Evolutionary conservation across 225 moss, liverwort and hornwort genomes (phyloP), one percentile per base, ranked within the genome.

Genomic region (Asterella californica): DNA sequence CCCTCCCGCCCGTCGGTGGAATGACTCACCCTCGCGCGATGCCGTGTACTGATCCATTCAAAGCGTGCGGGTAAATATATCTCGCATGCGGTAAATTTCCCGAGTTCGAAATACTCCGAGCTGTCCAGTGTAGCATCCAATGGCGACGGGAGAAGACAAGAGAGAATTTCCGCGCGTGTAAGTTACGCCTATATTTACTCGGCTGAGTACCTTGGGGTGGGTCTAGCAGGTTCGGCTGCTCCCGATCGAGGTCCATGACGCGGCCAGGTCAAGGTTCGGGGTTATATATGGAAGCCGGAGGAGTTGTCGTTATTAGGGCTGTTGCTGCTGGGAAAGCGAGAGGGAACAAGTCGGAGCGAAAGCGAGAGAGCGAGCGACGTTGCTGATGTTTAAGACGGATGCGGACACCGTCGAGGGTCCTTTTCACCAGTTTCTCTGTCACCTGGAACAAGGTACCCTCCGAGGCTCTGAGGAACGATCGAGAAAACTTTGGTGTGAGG

Each of bases 381-480:
- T 22, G 70, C 10, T 54, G 36, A 52, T 50, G 75, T 59, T 53
- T 53, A 74, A 74, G 32, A 18, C 74, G 19, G 18, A 33, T 30
- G 74, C 29, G 52, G 74, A 32, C 53, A 17, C 50, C 0, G 15
- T 0, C 7, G 17, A 30, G 15, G 57, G 17, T 76, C 75, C 75
- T 76, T 76, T 38, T 76, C 75, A 59, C 75, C 75, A 57, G 75
- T 76, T 76, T 38, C 74, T 76, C 57, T 37, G 57, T 60, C 59
- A 24, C 21, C 59, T 59, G 24, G 24, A 59, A 22, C 75, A 25
- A 36, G 52, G 32, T 53, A 21, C 27, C 32, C 25, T 71, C 27
- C 46, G 67, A 67, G 15, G 67, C 48, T 48, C 47, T 45, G 25
- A 48, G n/a, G 46, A 71, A 4, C 46, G 71, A 71, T 71, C 48